Base-by-base conservation (phyloP, 1,284 basidiomycete species). In the Blastosporella zonata region DNA sequence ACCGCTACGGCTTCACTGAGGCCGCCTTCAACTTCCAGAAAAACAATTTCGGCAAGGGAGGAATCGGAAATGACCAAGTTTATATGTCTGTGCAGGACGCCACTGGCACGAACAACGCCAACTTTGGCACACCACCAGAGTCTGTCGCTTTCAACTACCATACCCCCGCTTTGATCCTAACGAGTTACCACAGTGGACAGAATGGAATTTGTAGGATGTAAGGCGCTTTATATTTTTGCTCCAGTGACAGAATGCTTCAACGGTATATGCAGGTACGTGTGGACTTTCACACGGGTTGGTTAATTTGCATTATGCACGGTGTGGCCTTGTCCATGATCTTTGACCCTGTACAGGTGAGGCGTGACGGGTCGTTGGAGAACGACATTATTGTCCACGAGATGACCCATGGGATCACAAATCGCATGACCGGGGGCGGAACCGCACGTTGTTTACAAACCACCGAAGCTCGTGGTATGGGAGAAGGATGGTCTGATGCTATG, bases 401-500 rank as follows among this genome's bases (percentile, higher is more conserved):
- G 44, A 73, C 70, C 1, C 73, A 76, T 55, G 73, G 74, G 5
- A 64, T 73, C 43, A 70, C 70, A 18, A 72, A 71, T 58, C 68
- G 73, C 18, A 58, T 76, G 64, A 75, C 72, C 6, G 72, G 73
- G 10, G 72, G 74, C 31, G 74, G 72, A 4, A 73, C 71, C 13
- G 73, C 65, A 10, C 55, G 69, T 23, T 77, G 75, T 58, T 59
- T 76, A 41, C 71, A 73, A 58, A 72, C 69, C 6, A 64, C 57
- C n/a, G 74, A 76, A 57, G 61, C 73, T 33, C 66, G 67, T 23
- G 74, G 74, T 13, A 67, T 78, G 65, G 74, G 73, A 27, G 75
- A 78, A 59, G 75, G 65, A 10, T 75, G 71, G 72, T 69, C 67
- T n/a, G 74, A 76, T 59, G 68, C 73, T 41, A 62, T 77, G 59